Evolutionary conservation across 176 grass and related monocot genomes (phyloP), one percentile per base, ranked within the genome.

Genomic region (Oryza australiensis): DNA sequence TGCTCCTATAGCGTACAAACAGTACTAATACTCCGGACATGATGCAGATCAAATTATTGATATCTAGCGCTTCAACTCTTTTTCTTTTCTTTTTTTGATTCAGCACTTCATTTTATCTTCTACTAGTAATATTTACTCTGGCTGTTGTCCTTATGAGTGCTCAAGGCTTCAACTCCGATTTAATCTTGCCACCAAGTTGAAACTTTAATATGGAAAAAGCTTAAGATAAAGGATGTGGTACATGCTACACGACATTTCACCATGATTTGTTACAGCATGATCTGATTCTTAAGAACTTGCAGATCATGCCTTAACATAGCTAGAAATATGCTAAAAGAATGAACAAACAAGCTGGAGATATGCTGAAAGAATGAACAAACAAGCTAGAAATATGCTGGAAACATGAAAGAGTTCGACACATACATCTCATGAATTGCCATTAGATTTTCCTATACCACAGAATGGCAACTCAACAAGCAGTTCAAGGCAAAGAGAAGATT

Each of bases 381-480:
- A 35, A 32, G 14, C 6, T 59, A 34, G 65, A 77, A 76, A 66
- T 14, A 85, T 18, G 63, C 15, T 53, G n/a, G 37, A 59, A 12
- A 26, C 46, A 62, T 59, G 33, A 65, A n/a, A 22, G 67, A 72
- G 20, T 46, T 64, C n/a, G 16, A 30, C 65, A 72, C 66, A 49
- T 40, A 11, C 71, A 85, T 80, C 33, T 86, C 46, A 86, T 70
- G 16, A 71, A 16, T 51, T 80, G 70, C 64, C 76, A 75, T 26
- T 76, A 80, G 23, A 76, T 81, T 70, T 26, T 33, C 63, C 70
- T 75, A 38, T 88, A 80, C 51, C 20, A 84, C 70, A 75, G 37
- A 80, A 80, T 26, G 82, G 82, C 29, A 26, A 62, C 46, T 62
- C 70, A 15, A 22, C 12, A 84, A 28, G 34, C 51, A 55, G 41